phyloP scores from a whole-genome alignment of 306 rosid species.

The Betula pendula region DNA sequence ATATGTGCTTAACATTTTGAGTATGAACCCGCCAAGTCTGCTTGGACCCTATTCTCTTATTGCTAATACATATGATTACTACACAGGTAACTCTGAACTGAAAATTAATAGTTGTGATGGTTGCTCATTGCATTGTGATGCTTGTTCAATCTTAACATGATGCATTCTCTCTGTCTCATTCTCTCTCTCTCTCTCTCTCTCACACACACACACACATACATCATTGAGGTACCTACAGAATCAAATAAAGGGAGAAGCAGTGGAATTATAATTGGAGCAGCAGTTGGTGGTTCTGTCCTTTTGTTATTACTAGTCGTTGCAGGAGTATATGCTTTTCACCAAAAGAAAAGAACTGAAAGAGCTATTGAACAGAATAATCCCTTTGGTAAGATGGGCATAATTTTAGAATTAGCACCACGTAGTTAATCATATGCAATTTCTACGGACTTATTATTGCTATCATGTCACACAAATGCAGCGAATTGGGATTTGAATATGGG shows the following conservation, averaged over 20 bases:
- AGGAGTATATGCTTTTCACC: constrained; percentile 48
- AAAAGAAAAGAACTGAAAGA: constrained; percentile 44
- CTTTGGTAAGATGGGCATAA: constrained; percentile 27
- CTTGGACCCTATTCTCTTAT: constrained; percentile 55
- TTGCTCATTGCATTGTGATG: not conserved
- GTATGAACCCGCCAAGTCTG: constrained; percentile 28
- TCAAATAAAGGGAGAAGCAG: constrained; percentile 29
- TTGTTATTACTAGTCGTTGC: constrained; percentile 43
- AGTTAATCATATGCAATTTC: not conserved
- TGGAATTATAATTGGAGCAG: constrained; percentile 58
- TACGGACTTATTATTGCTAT: not conserved
- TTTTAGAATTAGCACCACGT: not conserved
- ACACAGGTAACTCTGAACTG: constrained; percentile 34
- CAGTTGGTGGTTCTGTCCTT: constrained; percentile 52
- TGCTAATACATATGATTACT: constrained; percentile 15
- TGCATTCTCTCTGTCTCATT: not conserved
- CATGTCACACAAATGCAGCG: constrained; percentile 38
- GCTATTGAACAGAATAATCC: constrained; percentile 43
- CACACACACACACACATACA: not conserved
- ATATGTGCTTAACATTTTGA: constrained; percentile 45
- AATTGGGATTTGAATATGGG: constrained; percentile 38
- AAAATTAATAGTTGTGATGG: not conserved
- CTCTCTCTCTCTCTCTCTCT: constrained; percentile 22
- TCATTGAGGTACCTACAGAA: not conserved
- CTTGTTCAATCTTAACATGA: not conserved